Base-by-base conservation (phyloP, 257 asterid species). In the Nicotiana tomentosiformis region DNA sequence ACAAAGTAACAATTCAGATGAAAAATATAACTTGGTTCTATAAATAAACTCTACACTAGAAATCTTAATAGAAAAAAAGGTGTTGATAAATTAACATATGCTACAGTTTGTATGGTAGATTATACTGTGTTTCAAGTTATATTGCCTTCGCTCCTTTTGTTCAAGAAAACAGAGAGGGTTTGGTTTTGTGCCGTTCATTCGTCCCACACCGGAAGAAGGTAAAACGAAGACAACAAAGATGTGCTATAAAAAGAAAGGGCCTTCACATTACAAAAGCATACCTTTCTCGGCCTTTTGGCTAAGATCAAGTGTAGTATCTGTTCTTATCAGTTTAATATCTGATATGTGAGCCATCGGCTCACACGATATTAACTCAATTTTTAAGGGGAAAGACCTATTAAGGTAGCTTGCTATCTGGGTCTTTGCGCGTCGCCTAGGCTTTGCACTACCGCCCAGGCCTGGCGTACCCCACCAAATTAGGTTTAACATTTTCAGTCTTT, bases 261-360 rank as follows among this genome's bases (percentile, higher is more conserved):
- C 11, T 39, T 7, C 0, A 0, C 0, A 0, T 7, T 1, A 0
- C 3, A 5, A 0, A 32, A 35, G 15, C 85, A 86, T 88, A 86
- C 86, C 89, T 88, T 84, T 86, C 89, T 88, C 86, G 87, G 90
- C 86, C 89, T 88, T 86, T 88, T 86, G 90, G 89, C 87, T 85
- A 86, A 88, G 87, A 84, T 86, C 85, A 88, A 86, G 90, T 88
- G 86, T 88, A 84, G 89, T 81, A 84, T 84, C 77, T 85, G 83
- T 82, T 85, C 69, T 85, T 88, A 85, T 84, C 82, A 85, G 85
- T 82, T 85, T 82, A 85, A 85, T 82, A 85, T 83, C 83, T 81
- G 83, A 77, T 83, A 53, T 11, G 64, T 58, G 64, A 1, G 12
- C 11, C 26, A 58, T 18, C 1, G 64, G 11, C 1, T 1, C 64